A percentile compares a stretch with the other conserved stretches of the same genome.
These are phyloP conservation scores for Ottelia alismoides DNA, from an alignment of 106 monocot species.

Conservation along the genomic window DNA sequence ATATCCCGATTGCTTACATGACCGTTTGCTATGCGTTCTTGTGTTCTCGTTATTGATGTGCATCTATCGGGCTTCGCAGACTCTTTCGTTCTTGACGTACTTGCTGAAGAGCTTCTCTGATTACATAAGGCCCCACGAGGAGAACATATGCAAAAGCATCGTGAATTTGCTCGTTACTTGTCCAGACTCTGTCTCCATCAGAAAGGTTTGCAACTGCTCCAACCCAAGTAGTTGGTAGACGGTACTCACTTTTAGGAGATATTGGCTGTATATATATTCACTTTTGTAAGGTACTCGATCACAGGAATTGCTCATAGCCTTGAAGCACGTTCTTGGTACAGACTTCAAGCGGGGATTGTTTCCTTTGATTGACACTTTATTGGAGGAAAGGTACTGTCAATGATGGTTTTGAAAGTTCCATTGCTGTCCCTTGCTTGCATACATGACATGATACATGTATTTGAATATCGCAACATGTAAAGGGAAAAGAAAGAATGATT, in stretches of 20 bases:
- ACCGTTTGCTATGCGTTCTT: too few relatives aligned
- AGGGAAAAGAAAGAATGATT: too few relatives aligned
- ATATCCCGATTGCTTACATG: too few relatives aligned
- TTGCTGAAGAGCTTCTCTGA: constrained; percentile 80
- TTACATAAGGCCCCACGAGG: constrained; percentile 82
- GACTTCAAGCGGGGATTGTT: constrained; percentile 89
- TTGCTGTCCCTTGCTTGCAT: not conserved
- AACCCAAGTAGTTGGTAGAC: too few relatives aligned
- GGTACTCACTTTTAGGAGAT: too few relatives aligned
- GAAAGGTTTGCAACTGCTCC: constrained; percentile 41
- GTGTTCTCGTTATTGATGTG: too few relatives aligned
- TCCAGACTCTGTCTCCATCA: constrained; percentile 90
- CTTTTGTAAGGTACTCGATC: not conserved
- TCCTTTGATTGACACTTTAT: constrained; percentile 93
- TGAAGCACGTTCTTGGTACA: constrained; percentile 92
- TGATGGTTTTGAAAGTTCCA: constrained; percentile 1
- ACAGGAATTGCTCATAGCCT: constrained; percentile 84
- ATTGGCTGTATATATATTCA: not conserved
- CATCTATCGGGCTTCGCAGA: too few relatives aligned
- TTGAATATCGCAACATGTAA: too few relatives aligned
- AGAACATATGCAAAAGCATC: constrained; percentile 97
- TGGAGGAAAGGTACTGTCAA: constrained; percentile 76
- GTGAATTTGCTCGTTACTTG: constrained; percentile 97
- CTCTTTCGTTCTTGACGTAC: constrained; percentile 92
- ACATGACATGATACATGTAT: constrained; percentile 2